phyloP scores from a whole-genome alignment of 2,329 filamentous ascomycete genomes.

The Colletotrichum acutatum region DNA sequence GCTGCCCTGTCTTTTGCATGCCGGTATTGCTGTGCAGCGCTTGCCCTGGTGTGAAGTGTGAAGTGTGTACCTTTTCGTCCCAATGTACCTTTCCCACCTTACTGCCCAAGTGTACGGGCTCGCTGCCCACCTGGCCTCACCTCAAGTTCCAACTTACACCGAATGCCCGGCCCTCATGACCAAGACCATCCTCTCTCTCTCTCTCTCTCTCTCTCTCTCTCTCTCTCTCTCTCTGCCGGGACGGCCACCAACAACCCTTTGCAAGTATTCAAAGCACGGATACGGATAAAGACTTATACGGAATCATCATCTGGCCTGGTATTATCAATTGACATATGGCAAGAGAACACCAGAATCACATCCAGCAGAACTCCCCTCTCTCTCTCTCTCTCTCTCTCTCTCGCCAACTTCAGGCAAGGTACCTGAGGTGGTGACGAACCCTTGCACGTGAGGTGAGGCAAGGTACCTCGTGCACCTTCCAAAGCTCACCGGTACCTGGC shows the following conservation, averaged over 20 bases:
- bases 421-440: neutral
- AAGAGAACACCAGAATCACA: neutral
- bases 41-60: neutral
- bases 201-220: no score
- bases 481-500: neutral
- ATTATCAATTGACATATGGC: neutral
- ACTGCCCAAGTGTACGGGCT: neutral
- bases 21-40: neutral
- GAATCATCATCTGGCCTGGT: neutral
- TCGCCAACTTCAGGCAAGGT: neutral
- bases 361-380: neutral
- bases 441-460: neutral
- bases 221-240: no score
- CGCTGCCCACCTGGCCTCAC: neutral
- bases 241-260: neutral
- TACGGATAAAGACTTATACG: neutral
- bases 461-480: conserved; percentile 10
- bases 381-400: neutral
- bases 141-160: neutral
- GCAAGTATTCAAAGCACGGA: neutral
- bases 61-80: neutral
- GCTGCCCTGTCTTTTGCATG: neutral
- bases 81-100: conserved; percentile 10
- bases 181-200: neutral
- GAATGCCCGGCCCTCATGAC: neutral